Evolutionary conservation across 2,329 filamentous ascomycete genomes (phyloP), one percentile per base, ranked within the genome.

Genomic region (Hypoxylon rubiginosum): DNA sequence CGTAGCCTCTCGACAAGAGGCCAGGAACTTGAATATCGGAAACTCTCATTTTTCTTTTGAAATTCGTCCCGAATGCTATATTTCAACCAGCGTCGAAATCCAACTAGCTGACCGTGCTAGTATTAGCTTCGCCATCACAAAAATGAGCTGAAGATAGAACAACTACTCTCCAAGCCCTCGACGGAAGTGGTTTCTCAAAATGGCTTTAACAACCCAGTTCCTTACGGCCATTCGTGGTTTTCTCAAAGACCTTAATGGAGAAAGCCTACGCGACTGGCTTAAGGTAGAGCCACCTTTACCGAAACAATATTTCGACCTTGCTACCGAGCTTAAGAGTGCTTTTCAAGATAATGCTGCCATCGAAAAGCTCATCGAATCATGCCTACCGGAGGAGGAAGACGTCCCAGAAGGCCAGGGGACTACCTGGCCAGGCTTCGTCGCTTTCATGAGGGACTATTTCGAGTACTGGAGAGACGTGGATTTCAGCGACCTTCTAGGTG

Each of bases 381-480:
- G 86, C 10, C 83, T 95, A 1, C 90, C 90, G 0, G 85, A 90
- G 64, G 87, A 90, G 7, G 86, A 90, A 56, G 85, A 91, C 45
- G 85, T 88, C 1, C 82, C 84, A 0, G 88, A 91, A 55, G 90
- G 89, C 1, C 84, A 87, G 67, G 89, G 86, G 45, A 86, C 90
- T 7, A 84, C 86, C 0, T 97, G 93, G 93, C 87, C 89, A 0
- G 88, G 91, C 0, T 93, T 97, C 76, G 83, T 91, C 53, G 86
- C 88, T 2, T 97, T 97, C 75, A 88, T 97, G 78, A 91, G 89
- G 72, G 89, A 93, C 53, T 97, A 97, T 74, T 84, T 97, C 69
- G 83, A 86, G 48, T 97, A 94, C 73, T 88, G 95, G 83, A 84
- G 94, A 60, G 92, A 97, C 74, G 90, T 95, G 32, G 86, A 97